phyloP scores from a whole-genome alignment of 164 flowering plant species.

The Vitis rupestris region DNA sequence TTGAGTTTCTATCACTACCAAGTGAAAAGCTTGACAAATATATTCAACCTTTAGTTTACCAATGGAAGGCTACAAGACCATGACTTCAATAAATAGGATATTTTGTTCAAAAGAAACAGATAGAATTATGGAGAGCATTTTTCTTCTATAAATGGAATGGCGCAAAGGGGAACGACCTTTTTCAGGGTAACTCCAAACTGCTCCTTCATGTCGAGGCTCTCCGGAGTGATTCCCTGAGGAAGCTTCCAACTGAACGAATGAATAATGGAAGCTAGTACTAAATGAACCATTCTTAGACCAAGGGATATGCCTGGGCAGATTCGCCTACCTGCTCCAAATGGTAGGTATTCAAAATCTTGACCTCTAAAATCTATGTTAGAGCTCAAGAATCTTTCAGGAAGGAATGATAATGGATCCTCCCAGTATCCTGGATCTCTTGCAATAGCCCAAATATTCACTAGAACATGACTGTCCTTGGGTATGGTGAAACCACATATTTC shows the following conservation, averaged over 20 bases:
- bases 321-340: slow-evolving; percentile 1
- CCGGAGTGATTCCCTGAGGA: not conserved
- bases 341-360: not conserved
- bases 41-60: too few relatives aligned
- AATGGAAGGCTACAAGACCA: too few relatives aligned
- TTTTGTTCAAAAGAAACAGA: too few relatives aligned
- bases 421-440: slow-evolving; percentile 17
- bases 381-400: slow-evolving; percentile 22
- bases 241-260: not conserved
- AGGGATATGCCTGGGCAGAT: not conserved
- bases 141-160: not conserved
- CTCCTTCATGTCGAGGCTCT: not conserved
- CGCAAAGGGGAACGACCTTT: not conserved
- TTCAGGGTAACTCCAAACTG: not conserved
- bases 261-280: not conserved
- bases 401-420: slow-evolving; percentile 13
- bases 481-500: slow-evolving; percentile 14
- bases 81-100: too few relatives aligned
- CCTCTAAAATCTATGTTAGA: slow-evolving; percentile 9
- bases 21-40: too few relatives aligned
- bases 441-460: slow-evolving; percentile 24
- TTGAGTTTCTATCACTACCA: too few relatives aligned
- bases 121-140: too few relatives aligned
- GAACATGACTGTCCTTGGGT: slow-evolving; percentile 12
- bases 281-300: not conserved